Conservation (phyloP, 1,284 basidiomycete species). For the Salmacisia buchloeana region DNA sequence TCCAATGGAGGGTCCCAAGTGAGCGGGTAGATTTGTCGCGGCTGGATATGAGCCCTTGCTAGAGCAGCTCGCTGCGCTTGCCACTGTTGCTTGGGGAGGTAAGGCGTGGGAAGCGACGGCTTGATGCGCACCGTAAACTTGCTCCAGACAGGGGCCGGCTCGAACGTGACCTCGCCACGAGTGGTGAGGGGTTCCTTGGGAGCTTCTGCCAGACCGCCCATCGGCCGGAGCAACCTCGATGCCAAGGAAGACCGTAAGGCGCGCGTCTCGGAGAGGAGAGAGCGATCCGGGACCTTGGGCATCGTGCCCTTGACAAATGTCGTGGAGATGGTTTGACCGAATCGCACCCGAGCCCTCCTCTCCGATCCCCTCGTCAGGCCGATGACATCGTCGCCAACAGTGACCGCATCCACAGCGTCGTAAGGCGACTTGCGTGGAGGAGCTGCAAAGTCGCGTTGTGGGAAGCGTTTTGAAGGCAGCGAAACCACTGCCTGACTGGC, state of each 20-base stretch:
- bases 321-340: background rate
- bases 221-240: background rate
- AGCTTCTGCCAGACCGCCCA: background rate
- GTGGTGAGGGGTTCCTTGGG: constrained; percentile 26
- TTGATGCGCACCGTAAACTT: constrained; percentile 28
- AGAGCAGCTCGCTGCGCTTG: constrained; percentile 22
- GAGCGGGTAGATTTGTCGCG: constrained; percentile 24
- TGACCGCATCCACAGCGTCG: background rate
- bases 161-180: constrained; percentile 22
- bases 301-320: background rate
- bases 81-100: constrained; percentile 23
- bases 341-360: background rate
- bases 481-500: background rate
- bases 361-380: background rate
- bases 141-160: constrained; percentile 38
- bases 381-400: constrained; percentile 2
- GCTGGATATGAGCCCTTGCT: constrained; percentile 21
- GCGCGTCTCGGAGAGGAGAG: background rate
- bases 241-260: background rate
- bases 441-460: background rate
- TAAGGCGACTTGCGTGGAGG: background rate
- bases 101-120: constrained; percentile 13
- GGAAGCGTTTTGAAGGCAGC: background rate
- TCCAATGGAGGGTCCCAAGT: constrained; percentile 39
- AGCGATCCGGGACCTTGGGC: constrained; percentile 1